Percentiles rank a stretch among this genome's conserved stretches.
phyloP scores from a whole-genome alignment of 2,329 filamentous ascomycete species.

The Botrytis sinoallii region DNA sequence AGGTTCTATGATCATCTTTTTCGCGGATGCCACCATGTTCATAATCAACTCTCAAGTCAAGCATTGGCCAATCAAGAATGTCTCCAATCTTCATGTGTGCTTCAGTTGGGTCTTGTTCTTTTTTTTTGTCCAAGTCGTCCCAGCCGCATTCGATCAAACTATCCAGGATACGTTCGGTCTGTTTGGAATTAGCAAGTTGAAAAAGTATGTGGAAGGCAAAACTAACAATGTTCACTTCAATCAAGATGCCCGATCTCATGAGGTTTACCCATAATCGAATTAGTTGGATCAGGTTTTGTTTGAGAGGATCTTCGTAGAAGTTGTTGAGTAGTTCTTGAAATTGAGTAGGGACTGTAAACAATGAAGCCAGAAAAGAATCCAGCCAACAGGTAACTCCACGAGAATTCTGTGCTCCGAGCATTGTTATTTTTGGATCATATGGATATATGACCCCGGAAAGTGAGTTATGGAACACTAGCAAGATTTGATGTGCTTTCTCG shows the following conservation, averaged over 20 bases:
- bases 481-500: slow-evolving; percentile 71
- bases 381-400: slow-evolving; percentile 90
- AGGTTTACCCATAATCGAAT: slow-evolving; percentile 92
- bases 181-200: slow-evolving; percentile 24
- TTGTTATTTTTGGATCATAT: slow-evolving; percentile 67
- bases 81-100: slow-evolving; percentile 94
- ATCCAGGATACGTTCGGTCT: slow-evolving; percentile 82
- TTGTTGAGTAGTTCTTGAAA: slow-evolving; percentile 82
- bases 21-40: slow-evolving; percentile 86
- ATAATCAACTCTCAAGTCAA: slow-evolving; percentile 90
- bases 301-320: slow-evolving; percentile 67
- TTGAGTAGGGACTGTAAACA: slow-evolving; percentile 86
- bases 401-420: slow-evolving; percentile 85
- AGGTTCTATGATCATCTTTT: slow-evolving; percentile 87
- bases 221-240: slow-evolving; percentile 77
- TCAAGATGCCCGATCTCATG: slow-evolving; percentile 77
- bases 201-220: background rate
- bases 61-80: slow-evolving; percentile 78
- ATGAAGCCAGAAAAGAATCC: slow-evolving; percentile 86
- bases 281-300: slow-evolving; percentile 71
- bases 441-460: slow-evolving; percentile 73
- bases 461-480: slow-evolving; percentile 76
- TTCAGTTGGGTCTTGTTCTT: slow-evolving; percentile 93
- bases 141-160: slow-evolving; percentile 83
- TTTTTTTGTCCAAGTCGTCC: slow-evolving; percentile 71